Base-by-base conservation (phyloP, 176 grass and related monocot species). In the Alloteropsis semialata region DNA sequence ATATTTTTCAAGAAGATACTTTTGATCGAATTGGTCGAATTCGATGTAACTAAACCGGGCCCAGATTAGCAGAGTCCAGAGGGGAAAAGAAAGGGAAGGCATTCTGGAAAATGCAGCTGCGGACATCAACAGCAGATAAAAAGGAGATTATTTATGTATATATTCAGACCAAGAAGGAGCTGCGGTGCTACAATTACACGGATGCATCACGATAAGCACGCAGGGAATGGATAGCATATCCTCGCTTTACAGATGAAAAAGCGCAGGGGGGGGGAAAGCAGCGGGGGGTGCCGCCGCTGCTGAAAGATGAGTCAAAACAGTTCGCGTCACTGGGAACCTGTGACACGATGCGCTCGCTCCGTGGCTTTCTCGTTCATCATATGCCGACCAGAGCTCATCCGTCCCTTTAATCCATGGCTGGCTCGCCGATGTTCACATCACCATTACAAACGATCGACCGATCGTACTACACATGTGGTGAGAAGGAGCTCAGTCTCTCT, bases 281-380 rank as follows among this genome's bases (percentile, higher is more conserved):
- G 37, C 34, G 62, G 78, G 60, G n/a, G n/a, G n/a, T n/a, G n/a
- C n/a, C n/a, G 15, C 57, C 22, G 10, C 73, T 22, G n/a, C 8
- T 80, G 87, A 89, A 59, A 81, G 81, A 69, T 75, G 36, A 78
- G 78, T 81, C 63, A 43, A 43, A 70, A 51, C 77, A 62, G 83
- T 70, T 70, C 24, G 71, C 71, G 38, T 85, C 83, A 86, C 83
- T 71, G 72, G 58, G 72, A 82, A 86, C 88, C 78, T 86, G 88
- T 89, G 88, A 89, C 72, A 70, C 77, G 61, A 1, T 30, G 24
- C 77, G 49, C 65, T 15, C 59, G 76, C 77, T n/a, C 72, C 78
- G 38, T 51, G 53, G 32, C 48, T 41, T 53, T 45, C 60, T 59
- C 75, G 75, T 38, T 58, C 9, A 61, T 66, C 6, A 56, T 16